Percentiles rank a stretch among this genome's conserved stretches.
Evolutionary conservation across 2,329 filamentous ascomycete species (phyloP).

Genomic region (Biscogniauxia sp.): DNA sequence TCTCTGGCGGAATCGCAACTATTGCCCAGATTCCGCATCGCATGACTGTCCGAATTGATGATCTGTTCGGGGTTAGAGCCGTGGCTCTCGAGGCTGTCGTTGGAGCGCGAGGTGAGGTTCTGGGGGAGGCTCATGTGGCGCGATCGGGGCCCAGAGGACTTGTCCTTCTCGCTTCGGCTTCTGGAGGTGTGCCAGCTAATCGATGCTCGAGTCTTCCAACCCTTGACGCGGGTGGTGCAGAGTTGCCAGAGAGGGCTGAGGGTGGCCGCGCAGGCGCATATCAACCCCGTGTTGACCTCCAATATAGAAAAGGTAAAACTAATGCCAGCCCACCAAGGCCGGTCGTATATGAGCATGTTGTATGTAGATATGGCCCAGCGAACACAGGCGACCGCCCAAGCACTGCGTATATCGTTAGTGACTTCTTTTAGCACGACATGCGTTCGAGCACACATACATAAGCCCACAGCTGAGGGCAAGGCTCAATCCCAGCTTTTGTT

Average conservation of each 20-base stretch:
- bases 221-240: conserved; percentile 13
- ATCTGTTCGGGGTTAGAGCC: neutral
- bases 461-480: conserved; percentile 28
- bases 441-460: conserved; percentile 19
- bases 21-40: conserved; percentile 13
- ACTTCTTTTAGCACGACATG: neutral
- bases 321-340: conserved; percentile 32
- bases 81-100: conserved; percentile 9
- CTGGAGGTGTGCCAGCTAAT: conserved; percentile 14
- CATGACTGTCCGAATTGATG: conserved; percentile 1
- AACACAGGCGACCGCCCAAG: conserved; percentile 29
- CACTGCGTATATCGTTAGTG: conserved; percentile 21
- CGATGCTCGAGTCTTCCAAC: conserved; percentile 19
- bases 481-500: conserved; percentile 31
- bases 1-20: conserved; percentile 8
- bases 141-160: neutral
- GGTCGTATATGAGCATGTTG: conserved; percentile 28
- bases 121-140: neutral
- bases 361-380: conserved; percentile 32
- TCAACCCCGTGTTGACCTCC: conserved; percentile 31
- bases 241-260: conserved; percentile 25
- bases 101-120: conserved; percentile 4
- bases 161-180: conserved; percentile 16
- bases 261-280: conserved; percentile 30
- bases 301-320: conserved; percentile 31